Base-by-base conservation (phyloP, 2,329 filamentous ascomycete species). In the Ophiocordyceps australis region DNA sequence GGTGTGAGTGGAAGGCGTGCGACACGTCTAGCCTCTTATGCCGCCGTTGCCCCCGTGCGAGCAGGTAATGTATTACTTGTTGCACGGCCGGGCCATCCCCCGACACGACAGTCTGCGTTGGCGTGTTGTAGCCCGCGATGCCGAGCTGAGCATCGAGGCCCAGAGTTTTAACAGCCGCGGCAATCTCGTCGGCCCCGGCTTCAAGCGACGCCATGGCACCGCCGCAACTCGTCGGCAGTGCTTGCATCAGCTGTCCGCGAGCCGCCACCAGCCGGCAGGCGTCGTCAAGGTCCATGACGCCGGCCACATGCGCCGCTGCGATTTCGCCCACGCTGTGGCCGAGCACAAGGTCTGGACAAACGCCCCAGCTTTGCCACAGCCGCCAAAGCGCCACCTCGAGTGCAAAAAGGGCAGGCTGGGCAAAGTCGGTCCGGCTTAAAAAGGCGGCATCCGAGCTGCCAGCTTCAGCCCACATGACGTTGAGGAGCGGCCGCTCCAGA, bases 121-220 rank as follows among this genome's bases (percentile, higher is more conserved):
- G 72, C 0, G 72, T 69, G 39, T 89, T 89, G 47, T 80, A 65
- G 52, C 78, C 85, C 14, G 78, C 74, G 24, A 64, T 42, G 22
- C 59, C 59, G 13, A 61, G 45, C 3, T 47, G 52, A 37, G 33
- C 28, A n/a, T 26, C 28, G 11, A 44, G 23, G n/a, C 31, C 31
- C 17, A 43, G 28, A 10, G 28, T 9, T 14, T 29, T 17, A 25
- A 47, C 33, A 23, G 62, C 59, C 14, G 63, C 57, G 23, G 50
- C 28, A 5, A 43, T 33, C 23, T 47, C 43, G 13, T 19, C 23
- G 8, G 60, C 50, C 3, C 53, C 47, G 22, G 39, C 43, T 14
- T 35, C 40, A 8, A 48, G 24, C 11, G 44, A 41, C 18, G 35
- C 34, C 46, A 47, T 49, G 14, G 14, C 34, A 16, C 30, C 28